Base-by-base conservation (phyloP, 306 rosid species). In the Pueraria montana region DNA sequence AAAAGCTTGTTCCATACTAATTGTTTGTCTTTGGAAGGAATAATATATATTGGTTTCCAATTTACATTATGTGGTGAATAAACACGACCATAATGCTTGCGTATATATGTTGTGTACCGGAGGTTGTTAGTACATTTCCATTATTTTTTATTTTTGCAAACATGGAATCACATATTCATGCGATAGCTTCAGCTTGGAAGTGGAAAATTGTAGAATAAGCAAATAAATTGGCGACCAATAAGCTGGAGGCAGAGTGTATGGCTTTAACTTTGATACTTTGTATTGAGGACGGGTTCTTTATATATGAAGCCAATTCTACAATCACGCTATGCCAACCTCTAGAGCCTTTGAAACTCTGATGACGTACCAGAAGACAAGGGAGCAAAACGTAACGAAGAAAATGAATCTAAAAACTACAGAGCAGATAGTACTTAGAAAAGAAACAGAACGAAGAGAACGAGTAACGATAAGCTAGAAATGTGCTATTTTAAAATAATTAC, bases 31-130 rank as follows among this genome's bases (percentile, higher is more conserved):
- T 52, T 53, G 48, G 9, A 75, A 58, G 21, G 12, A 30, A 46
- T 66, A 79, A 49, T 12, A 32, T 27, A 11, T 18, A 66, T 18
- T 11, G 5, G 12, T 89, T 92, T 48, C 84, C 93, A 74, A 83
- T 87, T 6, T 43, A 11, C 43, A 42, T 17, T 23, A 11, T 9
- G 43, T 30, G 36, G 45, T 36, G 8, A 36, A 40, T 24, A n/a
- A 38, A 17, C 24, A 38, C 23, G 52, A 27, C 7, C 20, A 18
- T 46, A 24, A 20, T 21, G n/a, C 63, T 1, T 76, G 58, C 24
- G 6, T 76, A 2, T n/a, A n/a, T n/a, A n/a, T 56, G 34, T 72
- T 72, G 40, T 24, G 26, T 1, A 12, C 17, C 30, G 20, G 38
- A 5, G 8, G 58, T 45, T 76, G 72, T 38, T 42, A 58, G 11